Base-by-base conservation (phyloP, 306 rosid genomes). In the Dryas octopetala region DNA sequence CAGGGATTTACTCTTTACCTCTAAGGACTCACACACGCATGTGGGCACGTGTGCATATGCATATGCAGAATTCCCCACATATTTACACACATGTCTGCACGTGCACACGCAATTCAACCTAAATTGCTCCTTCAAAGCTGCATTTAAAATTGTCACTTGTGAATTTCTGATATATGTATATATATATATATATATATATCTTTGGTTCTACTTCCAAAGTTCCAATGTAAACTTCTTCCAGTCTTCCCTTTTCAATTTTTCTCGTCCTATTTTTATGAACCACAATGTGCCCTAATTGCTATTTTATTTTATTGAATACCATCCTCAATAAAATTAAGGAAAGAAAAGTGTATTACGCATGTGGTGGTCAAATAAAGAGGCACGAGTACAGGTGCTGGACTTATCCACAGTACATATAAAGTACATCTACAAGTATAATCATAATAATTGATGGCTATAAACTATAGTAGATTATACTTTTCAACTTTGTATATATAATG, bases 71-170 rank as follows among this genome's bases (percentile, higher is more conserved):
- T 87, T 88, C 89, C 90, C 93, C 91, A 85, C 88, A 85, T 80
- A 89, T 87, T 89, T 86, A 77, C 86, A 88, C 93, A 87, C 92
- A 81, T 84, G 91, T 82, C 43, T 76, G 89, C 98, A 93, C 98
- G 97, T 93, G 96, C 90, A 86, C 94, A 82, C 86, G 92, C 90
- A 89, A 88, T 93, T 81, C 82, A 81, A 84, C 89, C 85, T 80
- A 73, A 76, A 83, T 44, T 69, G 44, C 74, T 70, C 85, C 52
- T 74, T 12, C 47, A 46, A 62, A 28, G 45, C 16, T 55, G 9
- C 45, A 45, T 70, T 74, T 52, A 64, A 69, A 57, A 74, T 54
- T 64, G 16, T 77, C 74, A 83, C 64, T 77, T 48, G 46, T 48
- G 62, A 4, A 50, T 41, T 16, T 2, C 15, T 0, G 3, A 13